Percentiles rank a stretch among this genome's conserved stretches.
These are phyloP conservation scores for Hyaloperonospora arabidopsidis DNA, from an alignment of 352 stramenopile species.

Conservation along the genomic window DNA sequence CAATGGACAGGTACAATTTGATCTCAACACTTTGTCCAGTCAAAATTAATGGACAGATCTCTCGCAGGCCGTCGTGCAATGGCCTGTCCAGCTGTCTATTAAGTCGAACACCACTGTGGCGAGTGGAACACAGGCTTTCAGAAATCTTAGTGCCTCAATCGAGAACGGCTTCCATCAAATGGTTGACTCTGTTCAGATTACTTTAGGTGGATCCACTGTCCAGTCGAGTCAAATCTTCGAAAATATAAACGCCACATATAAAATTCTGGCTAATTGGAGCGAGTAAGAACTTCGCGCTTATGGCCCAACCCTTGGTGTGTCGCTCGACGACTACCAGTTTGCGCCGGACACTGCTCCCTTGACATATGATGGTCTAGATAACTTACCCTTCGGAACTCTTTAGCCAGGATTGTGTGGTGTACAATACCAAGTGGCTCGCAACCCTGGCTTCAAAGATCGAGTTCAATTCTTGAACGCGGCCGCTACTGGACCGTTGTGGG, in stretches of 20 bases:
- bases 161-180: constrained; percentile 2
- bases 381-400: background rate
- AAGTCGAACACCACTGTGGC: background rate
- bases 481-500: background rate
- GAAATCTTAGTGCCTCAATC: background rate
- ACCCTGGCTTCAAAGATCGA: background rate
- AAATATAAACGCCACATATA: background rate
- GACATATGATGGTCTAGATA: background rate
- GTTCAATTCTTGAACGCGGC: background rate
- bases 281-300: background rate
- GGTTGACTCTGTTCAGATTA: background rate
- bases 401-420: background rate
- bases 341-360: background rate
- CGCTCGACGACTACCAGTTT: background rate
- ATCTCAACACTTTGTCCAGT: background rate
- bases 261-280: background rate
- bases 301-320: background rate
- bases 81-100: background rate
- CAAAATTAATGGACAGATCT: constrained; percentile 2
- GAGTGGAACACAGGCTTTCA: background rate
- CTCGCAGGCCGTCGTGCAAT: background rate
- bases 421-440: background rate
- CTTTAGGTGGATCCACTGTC: background rate
- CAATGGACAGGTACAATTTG: constrained; percentile 1
- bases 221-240: constrained; percentile 1